phyloP scores from a whole-genome alignment of 176 grass and related monocot species.

The Luzula sylvatica region DNA sequence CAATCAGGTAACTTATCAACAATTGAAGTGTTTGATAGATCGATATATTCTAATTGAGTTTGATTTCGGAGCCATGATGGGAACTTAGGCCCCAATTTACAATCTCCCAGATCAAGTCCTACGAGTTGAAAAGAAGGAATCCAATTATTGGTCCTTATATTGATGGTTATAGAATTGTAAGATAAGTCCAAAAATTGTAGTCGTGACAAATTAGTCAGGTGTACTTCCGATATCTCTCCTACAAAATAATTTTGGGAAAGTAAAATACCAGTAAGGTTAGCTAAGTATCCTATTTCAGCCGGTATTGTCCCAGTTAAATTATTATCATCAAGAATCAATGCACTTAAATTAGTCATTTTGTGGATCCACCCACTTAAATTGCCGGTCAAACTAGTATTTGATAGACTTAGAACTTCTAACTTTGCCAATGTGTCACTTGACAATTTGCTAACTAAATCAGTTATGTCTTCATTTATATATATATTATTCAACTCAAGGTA shows the following conservation, averaged over 20 bases:
- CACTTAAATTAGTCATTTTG: background rate
- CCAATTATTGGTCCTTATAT: background rate
- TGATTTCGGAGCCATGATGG: conserved; percentile 1
- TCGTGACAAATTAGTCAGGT: background rate
- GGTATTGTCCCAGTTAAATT: conserved; percentile 6
- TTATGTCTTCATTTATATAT: background rate
- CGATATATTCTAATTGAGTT: background rate
- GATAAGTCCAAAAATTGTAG: background rate
- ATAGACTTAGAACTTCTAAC: background rate
- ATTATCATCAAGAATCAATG: background rate
- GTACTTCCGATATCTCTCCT: background rate
- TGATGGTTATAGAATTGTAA: background rate
- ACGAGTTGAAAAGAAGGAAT: background rate
- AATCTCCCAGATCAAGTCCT: background rate
- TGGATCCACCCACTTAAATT: background rate
- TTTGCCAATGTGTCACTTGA: background rate
- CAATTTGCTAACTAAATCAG: background rate
- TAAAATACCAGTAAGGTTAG: background rate
- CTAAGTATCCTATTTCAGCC: background rate
- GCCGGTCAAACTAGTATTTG: background rate
- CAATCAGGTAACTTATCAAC: background rate
- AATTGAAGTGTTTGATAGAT: background rate
- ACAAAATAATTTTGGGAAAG: background rate
- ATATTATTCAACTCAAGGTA: background rate
- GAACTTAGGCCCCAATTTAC: conserved; percentile 6